Base-by-base conservation (phyloP, 805 yeast genomes). In the Yarrowia porcina region DNA sequence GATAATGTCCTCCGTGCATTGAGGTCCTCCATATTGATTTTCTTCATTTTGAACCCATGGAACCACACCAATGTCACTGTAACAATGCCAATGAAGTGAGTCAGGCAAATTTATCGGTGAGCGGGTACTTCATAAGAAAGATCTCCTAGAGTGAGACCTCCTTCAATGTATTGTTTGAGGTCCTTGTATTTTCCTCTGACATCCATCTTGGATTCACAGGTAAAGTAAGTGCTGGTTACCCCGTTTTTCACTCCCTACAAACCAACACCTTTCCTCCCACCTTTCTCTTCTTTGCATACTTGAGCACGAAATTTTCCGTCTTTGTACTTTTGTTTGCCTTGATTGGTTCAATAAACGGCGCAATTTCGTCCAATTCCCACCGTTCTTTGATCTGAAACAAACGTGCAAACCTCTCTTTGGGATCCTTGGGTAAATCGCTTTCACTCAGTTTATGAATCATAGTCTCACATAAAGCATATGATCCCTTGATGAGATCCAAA, bases 321-420 rank as follows among this genome's bases (percentile, higher is more conserved):
- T 83, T 86, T 32, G 82, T 63, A n/a, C 66, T 68, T 10, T 80
- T 80, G 63, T 81, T 81, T 2, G 74, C 73, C 69, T 86, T 84
- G 32, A 88, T 71, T 41, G 85, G 87, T 17, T 79, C 80, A 12
- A 90, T 73, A 68, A 83, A 86, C 9, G 94, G 92, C 44, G 73
- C 76, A 3, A 88, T 76, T 27, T 87, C 91, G 0, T 76, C 76
- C n/a, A 86, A 63, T 0, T 75, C 79, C 94, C 94, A 88, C 9
- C 76, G 74, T 0, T 79, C 67, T 70, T 87, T 89, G 44, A 81
- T 65, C 27, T 76, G 73, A 68, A 88, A 84, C 25, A 88, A 73
- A 57, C 77, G 74, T 39, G 76, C 75, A 67, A 88, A 79, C 64
- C 94, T 74, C 7, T 70, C 74, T 8, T 70, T 73, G 0, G 83